Conservation (phyloP, 352 stramenopile genomes). For the Pythium guiyangense region DNA sequence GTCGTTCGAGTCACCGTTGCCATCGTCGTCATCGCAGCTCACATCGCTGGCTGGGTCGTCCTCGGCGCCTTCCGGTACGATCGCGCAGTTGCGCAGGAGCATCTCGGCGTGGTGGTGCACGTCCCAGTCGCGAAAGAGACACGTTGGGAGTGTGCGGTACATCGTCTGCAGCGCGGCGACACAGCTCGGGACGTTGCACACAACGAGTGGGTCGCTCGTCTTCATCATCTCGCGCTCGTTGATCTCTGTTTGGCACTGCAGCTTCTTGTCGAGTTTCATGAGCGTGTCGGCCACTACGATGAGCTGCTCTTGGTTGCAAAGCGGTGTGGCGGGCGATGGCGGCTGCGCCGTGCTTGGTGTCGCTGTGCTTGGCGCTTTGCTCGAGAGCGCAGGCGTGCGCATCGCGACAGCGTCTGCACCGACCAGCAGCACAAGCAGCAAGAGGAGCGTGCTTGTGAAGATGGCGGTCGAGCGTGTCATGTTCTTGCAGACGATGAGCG, state of each 20-base stretch:
- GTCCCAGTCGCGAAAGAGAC: conserved; percentile 47
- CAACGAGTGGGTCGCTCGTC: conserved; percentile 19
- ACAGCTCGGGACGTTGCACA: conserved; percentile 40
- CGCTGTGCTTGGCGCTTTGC: background rate
- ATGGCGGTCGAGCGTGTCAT: no score
- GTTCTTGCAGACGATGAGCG: no score
- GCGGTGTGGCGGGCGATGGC: conserved; percentile 17
- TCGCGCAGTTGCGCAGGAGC: conserved; percentile 46
- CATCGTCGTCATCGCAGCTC: background rate
- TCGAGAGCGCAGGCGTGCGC: no score
- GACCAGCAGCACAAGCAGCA: no score
- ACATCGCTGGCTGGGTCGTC: background rate
- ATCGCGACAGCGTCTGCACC: no score
- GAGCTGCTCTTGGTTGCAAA: conserved; percentile 41
- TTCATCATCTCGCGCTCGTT: conserved; percentile 43
- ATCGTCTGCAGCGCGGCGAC: conserved; percentile 42
- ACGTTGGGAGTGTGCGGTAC: conserved; percentile 51
- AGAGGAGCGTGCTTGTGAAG: no score
- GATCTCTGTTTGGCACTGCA: conserved; percentile 38
- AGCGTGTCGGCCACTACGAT: conserved; percentile 21
- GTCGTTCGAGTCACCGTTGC: background rate
- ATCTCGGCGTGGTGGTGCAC: conserved; percentile 35
- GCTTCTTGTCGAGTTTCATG: conserved; percentile 38
- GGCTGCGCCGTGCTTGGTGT: background rate
- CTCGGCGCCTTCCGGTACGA: conserved; percentile 16